A percentile compares a stretch with the other conserved stretches of the same genome.
These are phyloP conservation scores for Calocybe gangraenosa DNA, from an alignment of 768 basidiomycete species.

Conservation along the genomic window DNA sequence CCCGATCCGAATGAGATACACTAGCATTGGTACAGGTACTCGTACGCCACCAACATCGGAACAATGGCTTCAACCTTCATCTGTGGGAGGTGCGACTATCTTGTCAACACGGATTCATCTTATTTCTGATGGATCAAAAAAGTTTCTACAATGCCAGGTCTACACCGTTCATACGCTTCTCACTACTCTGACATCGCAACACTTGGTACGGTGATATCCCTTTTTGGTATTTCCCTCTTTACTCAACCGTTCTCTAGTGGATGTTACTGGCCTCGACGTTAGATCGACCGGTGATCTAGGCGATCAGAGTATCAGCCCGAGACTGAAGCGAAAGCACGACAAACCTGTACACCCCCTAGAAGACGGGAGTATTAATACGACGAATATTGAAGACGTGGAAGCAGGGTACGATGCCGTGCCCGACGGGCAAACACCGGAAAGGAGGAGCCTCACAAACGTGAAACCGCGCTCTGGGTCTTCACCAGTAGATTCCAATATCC, in stretches of 20 bases:
- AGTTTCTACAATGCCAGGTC: not conserved
- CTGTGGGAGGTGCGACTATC: not conserved
- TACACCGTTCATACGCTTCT: no score
- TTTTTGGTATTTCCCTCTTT: not conserved
- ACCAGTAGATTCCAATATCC: no score
- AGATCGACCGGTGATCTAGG: constrained; percentile 1
- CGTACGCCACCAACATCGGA: constrained; percentile 2
- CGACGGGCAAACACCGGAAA: not conserved
- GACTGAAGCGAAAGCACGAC: constrained; percentile 2
- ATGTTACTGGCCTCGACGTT: not conserved
- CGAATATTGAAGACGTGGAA: not conserved
- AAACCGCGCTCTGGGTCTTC: not conserved
- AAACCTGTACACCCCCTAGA: not conserved
- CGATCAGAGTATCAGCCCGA: not conserved
- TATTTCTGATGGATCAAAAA: not conserved
- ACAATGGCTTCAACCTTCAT: not conserved
- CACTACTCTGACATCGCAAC: no score
- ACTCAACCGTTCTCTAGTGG: not conserved
- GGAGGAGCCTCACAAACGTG: not conserved
- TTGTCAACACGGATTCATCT: not conserved
- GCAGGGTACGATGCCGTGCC: not conserved
- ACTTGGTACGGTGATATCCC: not conserved
- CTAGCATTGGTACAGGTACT: not conserved
- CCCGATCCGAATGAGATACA: constrained; percentile 1
- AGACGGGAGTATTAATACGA: not conserved